Percentiles rank a stretch among this genome's conserved stretches.
Conservation (phyloP, 2,329 filamentous ascomycete species). For the Cytospora leucostoma region DNA sequence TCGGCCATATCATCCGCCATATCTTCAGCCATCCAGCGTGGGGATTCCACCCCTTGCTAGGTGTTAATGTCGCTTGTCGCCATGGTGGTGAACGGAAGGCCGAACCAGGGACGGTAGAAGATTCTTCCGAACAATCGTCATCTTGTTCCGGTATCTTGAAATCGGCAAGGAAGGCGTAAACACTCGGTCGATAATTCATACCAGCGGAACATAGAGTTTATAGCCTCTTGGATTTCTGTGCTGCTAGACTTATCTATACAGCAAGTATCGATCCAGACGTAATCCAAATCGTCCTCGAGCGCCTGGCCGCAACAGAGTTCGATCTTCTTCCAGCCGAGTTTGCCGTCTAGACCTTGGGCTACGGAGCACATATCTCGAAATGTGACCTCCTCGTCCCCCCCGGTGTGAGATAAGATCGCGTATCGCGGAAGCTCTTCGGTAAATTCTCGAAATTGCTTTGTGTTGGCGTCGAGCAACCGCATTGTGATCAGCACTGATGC, state of each 20-base stretch:
- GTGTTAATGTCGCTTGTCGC: too few species aligned
- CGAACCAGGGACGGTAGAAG: too few species aligned
- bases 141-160: not conserved
- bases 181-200: conserved; percentile 20
- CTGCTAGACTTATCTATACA: conserved; percentile 10
- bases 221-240: conserved; percentile 14
- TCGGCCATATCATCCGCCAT: too few species aligned
- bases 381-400: conserved; percentile 6
- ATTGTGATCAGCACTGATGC: too few species aligned
- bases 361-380: not conserved
- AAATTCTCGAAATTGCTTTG: not conserved
- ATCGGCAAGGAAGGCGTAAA: conserved; percentile 27
- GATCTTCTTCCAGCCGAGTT: conserved; percentile 6
- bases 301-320: not conserved
- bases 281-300: not conserved
- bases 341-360: not conserved
- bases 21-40: too few species aligned
- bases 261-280: conserved; percentile 4
- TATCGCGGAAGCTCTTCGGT: not conserved
- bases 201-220: conserved; percentile 27
- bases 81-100: too few species aligned
- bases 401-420: conserved; percentile 12
- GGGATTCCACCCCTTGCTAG: too few species aligned
- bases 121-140: too few species aligned
- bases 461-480: not conserved